phyloP scores from a whole-genome alignment of 1,284 basidiomycete genomes.

The Cutaneotrichosporon curvatum region DNA sequence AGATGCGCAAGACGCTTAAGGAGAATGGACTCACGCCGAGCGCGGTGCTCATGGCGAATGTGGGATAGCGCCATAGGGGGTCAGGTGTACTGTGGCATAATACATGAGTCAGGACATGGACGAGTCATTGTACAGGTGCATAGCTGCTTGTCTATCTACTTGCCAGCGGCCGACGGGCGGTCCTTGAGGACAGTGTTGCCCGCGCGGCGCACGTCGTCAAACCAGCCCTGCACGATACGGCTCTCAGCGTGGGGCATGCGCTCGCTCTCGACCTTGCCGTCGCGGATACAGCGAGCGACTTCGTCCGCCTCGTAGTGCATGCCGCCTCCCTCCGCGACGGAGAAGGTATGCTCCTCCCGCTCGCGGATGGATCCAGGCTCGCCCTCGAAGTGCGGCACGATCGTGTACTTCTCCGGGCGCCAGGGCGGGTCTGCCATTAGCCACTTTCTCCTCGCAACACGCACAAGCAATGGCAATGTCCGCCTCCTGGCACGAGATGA shows the following conservation, averaged over 20 bases:
- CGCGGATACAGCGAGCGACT: slow-evolving; percentile 68
- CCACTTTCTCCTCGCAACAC: slow-evolving; percentile 7
- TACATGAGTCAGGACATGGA: too few species aligned
- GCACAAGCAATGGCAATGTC: slow-evolving; percentile 34
- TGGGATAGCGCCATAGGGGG: slow-evolving; percentile 4
- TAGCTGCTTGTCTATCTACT: slow-evolving; percentile 9
- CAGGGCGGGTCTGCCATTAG: slow-evolving; percentile 28
- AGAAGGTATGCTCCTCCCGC: slow-evolving; percentile 50
- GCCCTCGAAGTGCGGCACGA: slow-evolving; percentile 53
- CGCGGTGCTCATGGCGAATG: slow-evolving; percentile 40
- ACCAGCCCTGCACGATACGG: slow-evolving; percentile 66
- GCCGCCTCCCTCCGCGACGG: slow-evolving; percentile 49
- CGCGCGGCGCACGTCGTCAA: slow-evolving; percentile 60
- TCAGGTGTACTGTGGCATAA: not conserved
- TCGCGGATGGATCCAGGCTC: slow-evolving; percentile 45
- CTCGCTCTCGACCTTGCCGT: slow-evolving; percentile 66
- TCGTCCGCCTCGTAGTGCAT: slow-evolving; percentile 52
- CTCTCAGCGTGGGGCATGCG: slow-evolving; percentile 71
- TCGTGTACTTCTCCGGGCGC: slow-evolving; percentile 25
- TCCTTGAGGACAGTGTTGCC: slow-evolving; percentile 34
- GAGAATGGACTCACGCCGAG: slow-evolving; percentile 46
- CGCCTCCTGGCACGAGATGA: slow-evolving; percentile 36
- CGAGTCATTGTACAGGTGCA: too few species aligned
- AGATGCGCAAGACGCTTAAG: slow-evolving; percentile 42
- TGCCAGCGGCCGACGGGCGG: slow-evolving; percentile 22